Conservation (phyloP, 78 protist genomes). For the Monosiga brevicollis region DNA sequence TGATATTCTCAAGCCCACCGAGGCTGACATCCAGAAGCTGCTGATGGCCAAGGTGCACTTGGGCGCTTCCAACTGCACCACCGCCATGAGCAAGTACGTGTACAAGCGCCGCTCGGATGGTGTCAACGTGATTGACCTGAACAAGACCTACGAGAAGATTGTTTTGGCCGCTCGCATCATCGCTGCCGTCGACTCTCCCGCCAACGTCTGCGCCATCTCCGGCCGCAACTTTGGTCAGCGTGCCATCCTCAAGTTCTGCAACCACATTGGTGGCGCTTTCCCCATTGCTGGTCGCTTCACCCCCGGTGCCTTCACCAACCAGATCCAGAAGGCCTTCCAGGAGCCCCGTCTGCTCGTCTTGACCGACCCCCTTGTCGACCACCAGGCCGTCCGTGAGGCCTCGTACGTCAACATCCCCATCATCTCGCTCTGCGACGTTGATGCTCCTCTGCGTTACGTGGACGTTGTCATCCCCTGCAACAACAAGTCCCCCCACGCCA, state of each 20-base stretch:
- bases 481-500: constrained; percentile 87
- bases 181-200: constrained; percentile 97
- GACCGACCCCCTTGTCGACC: constrained; percentile 95
- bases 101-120: constrained; percentile 86
- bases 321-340: constrained; percentile 88
- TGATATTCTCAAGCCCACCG: constrained; percentile 61
- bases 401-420: constrained; percentile 96
- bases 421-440: constrained; percentile 97
- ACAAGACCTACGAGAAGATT: constrained; percentile 98
- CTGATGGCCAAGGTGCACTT: constrained; percentile 85
- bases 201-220: constrained; percentile 82
- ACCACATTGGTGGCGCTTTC: constrained; percentile 83
- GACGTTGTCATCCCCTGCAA: constrained; percentile 99
- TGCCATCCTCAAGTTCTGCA: constrained; percentile 96
- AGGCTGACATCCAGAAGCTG: constrained; percentile 89
- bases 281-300: constrained; percentile 95
- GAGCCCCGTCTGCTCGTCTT: constrained; percentile 98
- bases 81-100: constrained; percentile 83
- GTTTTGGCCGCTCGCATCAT: constrained; percentile 97
- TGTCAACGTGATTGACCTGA: constrained; percentile 91
- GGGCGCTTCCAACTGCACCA: constrained; percentile 79
- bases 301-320: constrained; percentile 99
- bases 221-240: constrained; percentile 93
- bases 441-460: constrained; percentile 83
- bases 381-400: constrained; percentile 93